A percentile compares a stretch with the other conserved stretches of the same genome.
These are phyloP conservation scores for Grigorovia yakushimaensis DNA, from an alignment of 805 yeast species.

Conservation along the genomic window DNA sequence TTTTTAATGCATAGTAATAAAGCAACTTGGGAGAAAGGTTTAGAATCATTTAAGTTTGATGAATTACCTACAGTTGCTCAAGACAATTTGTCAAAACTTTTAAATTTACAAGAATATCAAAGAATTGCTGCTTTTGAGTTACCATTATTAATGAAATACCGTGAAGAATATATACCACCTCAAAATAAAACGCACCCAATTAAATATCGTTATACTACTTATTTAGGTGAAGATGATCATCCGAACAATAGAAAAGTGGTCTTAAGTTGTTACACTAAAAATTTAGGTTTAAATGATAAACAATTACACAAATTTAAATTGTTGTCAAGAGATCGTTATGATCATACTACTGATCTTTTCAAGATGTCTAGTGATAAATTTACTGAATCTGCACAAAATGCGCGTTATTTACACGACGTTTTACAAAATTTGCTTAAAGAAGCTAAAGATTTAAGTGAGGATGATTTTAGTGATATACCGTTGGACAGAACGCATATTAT, in stretches of 20 bases:
- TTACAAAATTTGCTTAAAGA: conserved; percentile 52
- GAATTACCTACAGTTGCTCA: conserved; percentile 66
- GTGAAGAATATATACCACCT: conserved; percentile 54
- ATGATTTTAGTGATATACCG: conserved; percentile 68
- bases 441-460: conserved; percentile 46
- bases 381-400: conserved; percentile 78
- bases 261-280: conserved; percentile 41
- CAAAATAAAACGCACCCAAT: conserved; percentile 41
- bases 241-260: conserved; percentile 54
- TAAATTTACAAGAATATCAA: conserved; percentile 66
- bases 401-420: conserved; percentile 57
- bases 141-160: conserved; percentile 71
- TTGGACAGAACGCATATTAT: conserved; percentile 63
- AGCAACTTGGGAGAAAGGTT: conserved; percentile 5
- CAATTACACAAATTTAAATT: conserved; percentile 69
- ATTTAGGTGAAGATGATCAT: conserved; percentile 54
- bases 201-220: conserved; percentile 60
- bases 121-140: conserved; percentile 87
- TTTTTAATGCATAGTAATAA: neutral
- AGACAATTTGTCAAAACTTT: conserved; percentile 55
- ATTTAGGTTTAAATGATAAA: conserved; percentile 41
- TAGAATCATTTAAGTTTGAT: conserved; percentile 42
- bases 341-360: conserved; percentile 48
- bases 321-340: conserved; percentile 69
- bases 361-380: conserved; percentile 56